Evolutionary conservation across 495 filamentous ascomycete genomes (phyloP), one percentile per base, ranked within the genome.

Genomic region (Penicillium canariense): DNA sequence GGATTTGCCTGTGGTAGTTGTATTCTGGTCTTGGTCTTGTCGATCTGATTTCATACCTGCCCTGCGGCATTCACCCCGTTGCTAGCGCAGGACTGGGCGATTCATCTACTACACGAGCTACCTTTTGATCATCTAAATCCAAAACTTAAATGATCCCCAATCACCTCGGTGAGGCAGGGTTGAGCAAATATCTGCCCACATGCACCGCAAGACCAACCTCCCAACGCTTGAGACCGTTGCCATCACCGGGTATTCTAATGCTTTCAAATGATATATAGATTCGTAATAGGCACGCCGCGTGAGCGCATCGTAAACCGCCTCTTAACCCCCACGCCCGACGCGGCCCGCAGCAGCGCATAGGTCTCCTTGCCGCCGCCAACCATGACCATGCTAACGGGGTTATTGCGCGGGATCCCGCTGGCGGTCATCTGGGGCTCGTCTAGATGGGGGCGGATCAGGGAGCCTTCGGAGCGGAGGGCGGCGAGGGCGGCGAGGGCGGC

Each of bases 381-480:
- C 87, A 97, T 88, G 20, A 96, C 79, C 85, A 96, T 85, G 20
- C 85, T 80, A 15, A 96, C 86, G 12, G 83, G 83, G 56, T 92
- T 72, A 47, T 84, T 83, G n/a, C 94, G 73, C 36, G 78, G 74
- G 32, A 95, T 75, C 0, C 92, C 91, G 10, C 78, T 81, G 0
- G 85, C 80, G 2, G 89, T 93, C 31, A 76, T 67, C 71, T 96
- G 91, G 12, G 71, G 67, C 50, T 86, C 80, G 46, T 98, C 91
- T 2, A 98, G 75, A 48, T 94, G 71, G 0, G 94, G 94, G 20
- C 89, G 77, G 38, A 85, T 75, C 4, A 90, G 73, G 17, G 59
- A 64, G 15, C 68, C 50, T 49, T 73, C 70, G 27, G 73, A 72
- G 5, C 69, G 66, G 12, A 79, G 66, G 20, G 80, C 70, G 10